Base-by-base conservation (phyloP, 2,329 filamentous ascomycete genomes). In the Trichophyton simii region DNA sequence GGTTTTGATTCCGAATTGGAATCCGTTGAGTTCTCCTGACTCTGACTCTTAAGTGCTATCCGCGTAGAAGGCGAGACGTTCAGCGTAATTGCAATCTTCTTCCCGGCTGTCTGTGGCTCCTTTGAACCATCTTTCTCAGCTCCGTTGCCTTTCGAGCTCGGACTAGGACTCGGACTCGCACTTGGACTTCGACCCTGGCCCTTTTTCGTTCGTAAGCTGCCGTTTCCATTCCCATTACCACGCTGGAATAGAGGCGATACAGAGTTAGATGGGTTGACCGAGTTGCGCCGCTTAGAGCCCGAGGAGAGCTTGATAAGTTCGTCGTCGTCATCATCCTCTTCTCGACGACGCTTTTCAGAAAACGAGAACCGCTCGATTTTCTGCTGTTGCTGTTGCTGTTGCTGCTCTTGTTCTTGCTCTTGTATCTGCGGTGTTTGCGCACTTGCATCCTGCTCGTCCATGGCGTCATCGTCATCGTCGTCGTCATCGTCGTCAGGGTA, bases 241-340 rank as follows among this genome's bases (percentile, higher is more conserved):
- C 41, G 42, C 57, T 59, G 36, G 15, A 59, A 55, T 18, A 36
- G 18, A 1, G 52, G 52, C 1, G 58, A 59, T 0, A 64, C 58
- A 18, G 64, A 46, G 57, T 72, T 69, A 38, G 70, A 71, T 11
- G 70, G 75, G 8, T 44, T 57, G 18, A 57, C 58, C 11, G 76
- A 78, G 62, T 75, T 78, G 62, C 77, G 72, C 59, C 78, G 72
- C 66, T 79, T 79, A 1, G 75, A 72, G 25, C 72, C 75, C 8
- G 73, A 71, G 65, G 89, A 84, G 67, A 96, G 80, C 74, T 94
- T 95, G 60, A 86, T 85, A n/a, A 97, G 77, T 69, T 92, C 89
- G 66, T 96, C 91, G 61, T 96, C 91, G 54, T 96, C 92, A 64
- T 95, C 90, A 62, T 96, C 92, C 71, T 96, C 91, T 67, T 80